Evolutionary conservation across 2,329 filamentous ascomycete species (phyloP).

Genomic region (Trichoderma polysporum): DNA sequence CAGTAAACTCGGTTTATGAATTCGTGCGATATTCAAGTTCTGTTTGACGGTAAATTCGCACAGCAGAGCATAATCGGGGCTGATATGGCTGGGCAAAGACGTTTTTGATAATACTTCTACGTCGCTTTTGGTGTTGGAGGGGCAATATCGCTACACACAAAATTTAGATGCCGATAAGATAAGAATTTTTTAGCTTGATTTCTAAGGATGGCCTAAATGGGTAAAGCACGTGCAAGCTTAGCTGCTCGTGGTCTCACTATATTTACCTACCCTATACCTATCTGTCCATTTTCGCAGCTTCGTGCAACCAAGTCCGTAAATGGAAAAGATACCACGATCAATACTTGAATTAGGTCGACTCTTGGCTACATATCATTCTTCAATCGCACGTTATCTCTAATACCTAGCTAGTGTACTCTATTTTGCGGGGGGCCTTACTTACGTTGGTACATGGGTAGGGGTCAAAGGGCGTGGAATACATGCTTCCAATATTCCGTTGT

Average conservation of each 20-base stretch:
- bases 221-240: neutral
- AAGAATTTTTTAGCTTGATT: conserved; percentile 2
- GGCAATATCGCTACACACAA: conserved; percentile 20
- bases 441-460: neutral
- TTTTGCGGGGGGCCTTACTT: neutral
- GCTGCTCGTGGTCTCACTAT: neutral
- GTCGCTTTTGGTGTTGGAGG: conserved; percentile 16
- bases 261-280: neutral
- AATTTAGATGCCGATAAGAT: conserved; percentile 22
- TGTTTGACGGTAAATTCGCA: neutral
- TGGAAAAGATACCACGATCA: neutral
- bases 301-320: neutral
- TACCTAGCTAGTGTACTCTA: neutral
- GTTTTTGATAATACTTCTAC: neutral
- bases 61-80: neutral
- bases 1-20: neutral
- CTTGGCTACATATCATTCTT: neutral
- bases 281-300: neutral
- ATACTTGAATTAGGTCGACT: neutral
- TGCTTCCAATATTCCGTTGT: neutral
- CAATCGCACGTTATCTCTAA: neutral
- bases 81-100: neutral
- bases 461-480: conserved; percentile 4
- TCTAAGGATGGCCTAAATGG: neutral
- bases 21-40: neutral